Base-by-base conservation (phyloP, 225 moss, liverwort and hornwort species). In the Rhytidiadelphus loreus region DNA sequence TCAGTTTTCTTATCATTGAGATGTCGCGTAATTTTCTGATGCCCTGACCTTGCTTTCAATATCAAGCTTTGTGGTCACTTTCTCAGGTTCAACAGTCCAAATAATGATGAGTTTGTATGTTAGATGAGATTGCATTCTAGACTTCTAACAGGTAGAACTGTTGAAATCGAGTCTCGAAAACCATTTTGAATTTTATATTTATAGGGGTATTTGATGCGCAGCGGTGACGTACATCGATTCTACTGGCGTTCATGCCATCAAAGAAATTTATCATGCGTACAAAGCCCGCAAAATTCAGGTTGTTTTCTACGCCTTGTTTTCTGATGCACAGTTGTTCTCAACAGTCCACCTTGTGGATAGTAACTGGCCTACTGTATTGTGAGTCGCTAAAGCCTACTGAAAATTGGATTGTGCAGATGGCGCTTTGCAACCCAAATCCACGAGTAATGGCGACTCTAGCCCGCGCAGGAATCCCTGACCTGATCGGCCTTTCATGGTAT, bases 191-290 rank as follows among this genome's bases (percentile, higher is more conserved):
- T 37, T 52, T 20, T 66, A 53, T 29, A 80, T 41, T 28, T 55
- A 37, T 61, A 39, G 25, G 77, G 48, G 30, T 39, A 24, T 70
- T 85, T 37, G 24, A 76, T 85, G 85, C 83, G 90, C 97, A 98
- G 98, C 98, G 83, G 96, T 97, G 75, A 94, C 97, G 15, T 97
- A 98, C 89, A 90, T 98, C 83, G 98, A 98, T 89, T 95, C 98
- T 76, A 98, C 93, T 81, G 98, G 95, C 37, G 95, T 97, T 65
- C 97, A 98, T 92, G 96, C 98, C 60, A 88, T 98, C 76, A 95
- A 95, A 87, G 98, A 98, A 84, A 94, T 98, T 46, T 94, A 96
- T 82, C 83, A 94, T 35, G 95, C 96, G 71, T 96, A 95, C 82
- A 95, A 94, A 92, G 90, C 92, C 82, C 95, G 98, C 53, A 88